Percentiles rank a stretch among this genome's conserved stretches.
Evolutionary conservation across 2,329 filamentous ascomycete genomes (phyloP).

Genomic region (Fonsecaea multimorphosa): DNA sequence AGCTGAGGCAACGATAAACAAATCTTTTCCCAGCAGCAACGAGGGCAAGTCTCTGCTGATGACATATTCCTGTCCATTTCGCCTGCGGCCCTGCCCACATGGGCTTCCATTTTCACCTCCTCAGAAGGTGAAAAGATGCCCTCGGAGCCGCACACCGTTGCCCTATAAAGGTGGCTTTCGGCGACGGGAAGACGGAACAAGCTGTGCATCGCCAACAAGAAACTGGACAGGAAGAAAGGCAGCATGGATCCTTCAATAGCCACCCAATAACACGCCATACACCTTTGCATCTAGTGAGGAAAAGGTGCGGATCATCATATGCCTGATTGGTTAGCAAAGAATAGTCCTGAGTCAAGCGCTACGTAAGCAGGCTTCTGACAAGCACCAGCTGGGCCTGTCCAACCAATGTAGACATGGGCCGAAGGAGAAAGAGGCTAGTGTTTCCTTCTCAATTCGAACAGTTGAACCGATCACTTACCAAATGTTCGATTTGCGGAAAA

Average conservation of each 20-base stretch:
- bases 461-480: slow-evolving; percentile 7
- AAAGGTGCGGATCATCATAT: not conserved
- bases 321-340: slow-evolving; percentile 15
- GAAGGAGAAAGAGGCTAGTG: slow-evolving; percentile 5
- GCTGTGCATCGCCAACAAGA: not conserved
- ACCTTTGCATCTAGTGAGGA: slow-evolving; percentile 1
- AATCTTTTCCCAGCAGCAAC: not conserved
- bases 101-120: not conserved
- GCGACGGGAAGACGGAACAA: slow-evolving; percentile 1
- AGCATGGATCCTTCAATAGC: not conserved
- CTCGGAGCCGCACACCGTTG: slow-evolving; percentile 1
- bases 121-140: not conserved
- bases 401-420: slow-evolving; percentile 8
- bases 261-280: not conserved
- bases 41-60: not conserved
- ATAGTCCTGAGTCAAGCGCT: slow-evolving; percentile 20
- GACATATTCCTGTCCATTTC: not conserved
- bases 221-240: not conserved
- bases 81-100: not conserved
- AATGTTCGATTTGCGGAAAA: slow-evolving; percentile 17
- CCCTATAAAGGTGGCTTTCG: not conserved
- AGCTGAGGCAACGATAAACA: not conserved
- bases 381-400: not conserved
- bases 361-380: slow-evolving; percentile 14
- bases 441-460: slow-evolving; percentile 2